A percentile compares a stretch with the other conserved stretches of the same genome.
These are phyloP conservation scores for Nicotiana noctiflora DNA, from an alignment of 257 asterid species.

Conservation along the genomic window DNA sequence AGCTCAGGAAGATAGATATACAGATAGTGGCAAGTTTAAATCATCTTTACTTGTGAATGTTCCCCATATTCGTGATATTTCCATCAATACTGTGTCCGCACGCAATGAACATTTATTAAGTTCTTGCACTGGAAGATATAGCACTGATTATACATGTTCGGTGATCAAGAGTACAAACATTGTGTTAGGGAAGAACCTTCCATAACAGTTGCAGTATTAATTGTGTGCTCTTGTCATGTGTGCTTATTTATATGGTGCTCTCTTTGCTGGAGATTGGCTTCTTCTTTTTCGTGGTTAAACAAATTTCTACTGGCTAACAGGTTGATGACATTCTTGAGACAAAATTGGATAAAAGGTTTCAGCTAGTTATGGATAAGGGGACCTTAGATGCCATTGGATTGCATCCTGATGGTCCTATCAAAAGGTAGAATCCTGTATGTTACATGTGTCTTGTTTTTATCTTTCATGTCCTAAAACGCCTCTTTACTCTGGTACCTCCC, in stretches of 20 bases:
- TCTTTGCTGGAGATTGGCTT: constrained; percentile 7
- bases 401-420: constrained; percentile 93
- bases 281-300: background rate
- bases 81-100: background rate
- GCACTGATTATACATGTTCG: background rate
- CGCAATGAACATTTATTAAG: background rate
- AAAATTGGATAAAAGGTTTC: constrained; percentile 69
- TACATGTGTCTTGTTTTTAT: background rate
- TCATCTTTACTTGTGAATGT: background rate
- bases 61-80: background rate
- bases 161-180: background rate
- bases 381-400: constrained; percentile 96
- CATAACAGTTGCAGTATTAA: background rate
- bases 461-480: background rate
- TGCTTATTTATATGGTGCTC: background rate
- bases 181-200: background rate
- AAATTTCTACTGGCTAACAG: constrained; percentile 35
- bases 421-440: constrained; percentile 44
- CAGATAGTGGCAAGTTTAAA: background rate
- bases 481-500: background rate
- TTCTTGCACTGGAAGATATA: background rate
- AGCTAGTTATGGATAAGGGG: constrained; percentile 87
- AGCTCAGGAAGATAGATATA: too few relatives aligned
- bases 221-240: background rate
- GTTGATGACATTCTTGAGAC: constrained; percentile 93